phyloP scores from a whole-genome alignment of 2,329 filamentous ascomycete genomes.

The Penicillium occitanis region DNA sequence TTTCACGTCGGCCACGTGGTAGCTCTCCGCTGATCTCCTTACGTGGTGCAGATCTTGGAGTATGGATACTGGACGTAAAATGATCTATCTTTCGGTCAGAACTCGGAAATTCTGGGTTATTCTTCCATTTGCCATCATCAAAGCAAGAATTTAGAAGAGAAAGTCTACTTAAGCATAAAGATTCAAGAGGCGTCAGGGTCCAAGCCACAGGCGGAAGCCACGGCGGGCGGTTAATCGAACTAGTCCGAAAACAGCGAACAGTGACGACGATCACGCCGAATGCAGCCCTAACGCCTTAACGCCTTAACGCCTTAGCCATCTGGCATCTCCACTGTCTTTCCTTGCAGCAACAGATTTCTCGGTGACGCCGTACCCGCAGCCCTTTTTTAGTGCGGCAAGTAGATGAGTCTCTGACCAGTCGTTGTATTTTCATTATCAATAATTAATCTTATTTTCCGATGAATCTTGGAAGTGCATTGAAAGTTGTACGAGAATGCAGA shows the following conservation, averaged over 20 bases:
- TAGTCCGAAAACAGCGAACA: neutral
- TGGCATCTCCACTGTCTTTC: slow-evolving; percentile 8
- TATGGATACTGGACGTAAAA: neutral
- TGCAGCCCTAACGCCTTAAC: neutral
- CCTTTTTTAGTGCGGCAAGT: neutral
- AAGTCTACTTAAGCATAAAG: neutral
- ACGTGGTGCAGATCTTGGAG: neutral
- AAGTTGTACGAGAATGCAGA: neutral
- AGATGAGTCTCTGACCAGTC: neutral
- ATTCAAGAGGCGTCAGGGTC: neutral
- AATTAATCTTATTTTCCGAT: neutral
- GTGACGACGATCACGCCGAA: slow-evolving; percentile 1
- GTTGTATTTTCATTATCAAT: neutral
- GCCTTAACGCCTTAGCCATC: neutral
- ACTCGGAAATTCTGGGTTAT: neutral
- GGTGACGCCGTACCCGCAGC: slow-evolving; percentile 9
- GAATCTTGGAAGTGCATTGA: neutral
- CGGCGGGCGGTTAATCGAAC: neutral
- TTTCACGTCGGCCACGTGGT: neutral
- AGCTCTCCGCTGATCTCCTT: neutral
- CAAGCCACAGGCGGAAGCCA: slow-evolving; percentile 4
- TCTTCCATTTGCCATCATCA: neutral
- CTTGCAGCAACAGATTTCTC: slow-evolving; percentile 2
- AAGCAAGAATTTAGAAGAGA: neutral
- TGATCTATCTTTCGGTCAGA: neutral